Evolutionary conservation across 2,329 filamentous ascomycete species (phyloP).

Genomic region (Nannizzia gypsea): DNA sequence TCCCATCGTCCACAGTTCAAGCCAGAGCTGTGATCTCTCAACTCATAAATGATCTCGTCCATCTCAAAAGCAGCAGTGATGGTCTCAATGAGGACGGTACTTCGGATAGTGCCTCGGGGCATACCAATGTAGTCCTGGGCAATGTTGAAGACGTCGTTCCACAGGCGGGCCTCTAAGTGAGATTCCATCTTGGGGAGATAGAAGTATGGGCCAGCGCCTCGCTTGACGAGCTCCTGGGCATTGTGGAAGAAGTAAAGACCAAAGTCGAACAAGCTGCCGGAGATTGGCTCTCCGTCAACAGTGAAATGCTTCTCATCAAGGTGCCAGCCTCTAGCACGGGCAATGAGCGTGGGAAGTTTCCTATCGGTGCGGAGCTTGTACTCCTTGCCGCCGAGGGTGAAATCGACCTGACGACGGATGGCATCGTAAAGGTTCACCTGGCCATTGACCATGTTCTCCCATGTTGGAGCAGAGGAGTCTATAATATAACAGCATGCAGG

Average conservation of each 20-base stretch:
- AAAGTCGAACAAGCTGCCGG: slow-evolving; percentile 87
- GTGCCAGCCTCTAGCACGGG: slow-evolving; percentile 93
- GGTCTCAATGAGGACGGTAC: slow-evolving; percentile 92
- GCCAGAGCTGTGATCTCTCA: slow-evolving; percentile 88
- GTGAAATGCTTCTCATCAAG: slow-evolving; percentile 97
- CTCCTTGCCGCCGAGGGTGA: slow-evolving; percentile 88
- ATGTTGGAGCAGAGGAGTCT: slow-evolving; percentile 93
- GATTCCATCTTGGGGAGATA: slow-evolving; percentile 98
- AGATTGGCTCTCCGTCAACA: slow-evolving; percentile 88
- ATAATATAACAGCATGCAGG: neutral
- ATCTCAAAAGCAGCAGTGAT: slow-evolving; percentile 98
- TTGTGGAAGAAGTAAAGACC: slow-evolving; percentile 99
- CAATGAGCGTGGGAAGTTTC: slow-evolving; percentile 77
- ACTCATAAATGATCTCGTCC: slow-evolving; percentile 99
- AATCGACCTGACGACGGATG: slow-evolving; percentile 85
- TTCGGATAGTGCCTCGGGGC: slow-evolving; percentile 81
- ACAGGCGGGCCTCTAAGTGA: slow-evolving; percentile 89
- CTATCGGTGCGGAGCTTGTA: slow-evolving; percentile 95
- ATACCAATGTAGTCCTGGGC: slow-evolving; percentile 88
- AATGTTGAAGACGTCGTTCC: slow-evolving; percentile 97
- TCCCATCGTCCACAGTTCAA: slow-evolving; percentile 99
- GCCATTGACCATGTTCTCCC: slow-evolving; percentile 99
- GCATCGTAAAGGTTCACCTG: slow-evolving; percentile 97
- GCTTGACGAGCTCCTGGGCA: slow-evolving; percentile 72
- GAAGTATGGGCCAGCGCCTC: slow-evolving; percentile 86